These are phyloP conservation scores for Ilyonectria destructans DNA, from an alignment of 2,329 filamentous ascomycete genomes.

Conservation along the genomic window DNA sequence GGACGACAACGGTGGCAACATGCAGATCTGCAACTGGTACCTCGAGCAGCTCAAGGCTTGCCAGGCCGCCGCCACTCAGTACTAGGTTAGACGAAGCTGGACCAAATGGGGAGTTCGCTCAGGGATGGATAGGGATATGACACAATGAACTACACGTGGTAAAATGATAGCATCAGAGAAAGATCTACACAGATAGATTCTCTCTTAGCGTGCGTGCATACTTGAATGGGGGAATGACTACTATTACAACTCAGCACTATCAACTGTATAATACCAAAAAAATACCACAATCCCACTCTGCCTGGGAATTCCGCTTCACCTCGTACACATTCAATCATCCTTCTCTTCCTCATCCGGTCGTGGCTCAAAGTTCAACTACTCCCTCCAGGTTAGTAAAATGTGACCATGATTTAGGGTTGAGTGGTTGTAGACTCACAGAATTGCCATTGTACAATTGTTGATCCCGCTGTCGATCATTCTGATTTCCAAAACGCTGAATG, in stretches of 20 bases:
- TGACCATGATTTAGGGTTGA: neutral
- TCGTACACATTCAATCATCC: constrained; percentile 35
- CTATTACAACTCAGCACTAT: constrained; percentile 46
- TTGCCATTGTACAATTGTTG: constrained; percentile 94
- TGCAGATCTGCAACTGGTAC: constrained; percentile 98
- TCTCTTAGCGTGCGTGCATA: constrained; percentile 44
- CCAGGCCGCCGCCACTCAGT: constrained; percentile 82
- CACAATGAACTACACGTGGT: constrained; percentile 19
- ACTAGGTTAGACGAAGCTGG: constrained; percentile 63
- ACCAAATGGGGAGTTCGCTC: constrained; percentile 14
- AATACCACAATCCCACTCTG: constrained; percentile 49
- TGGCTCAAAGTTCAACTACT: constrained; percentile 79
- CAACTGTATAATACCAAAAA: constrained; percentile 51
- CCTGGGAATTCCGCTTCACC: constrained; percentile 31
- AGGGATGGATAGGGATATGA: constrained; percentile 11
- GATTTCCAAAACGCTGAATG: constrained; percentile 59
- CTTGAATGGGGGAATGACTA: constrained; percentile 41
- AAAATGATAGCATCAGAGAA: constrained; percentile 37
- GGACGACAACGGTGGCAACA: constrained; percentile 93
- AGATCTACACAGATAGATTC: constrained; percentile 32
- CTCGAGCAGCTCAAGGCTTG: constrained; percentile 96
- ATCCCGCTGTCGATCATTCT: constrained; percentile 68
- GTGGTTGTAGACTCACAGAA: constrained; percentile 71
- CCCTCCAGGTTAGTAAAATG: constrained; percentile 47
- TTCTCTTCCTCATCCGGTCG: constrained; percentile 72